Percentiles rank a stretch among this genome's conserved stretches.
These are phyloP conservation scores for Penicillium sp. DNA, from an alignment of 2,329 filamentous ascomycete species.

Conservation along the genomic window DNA sequence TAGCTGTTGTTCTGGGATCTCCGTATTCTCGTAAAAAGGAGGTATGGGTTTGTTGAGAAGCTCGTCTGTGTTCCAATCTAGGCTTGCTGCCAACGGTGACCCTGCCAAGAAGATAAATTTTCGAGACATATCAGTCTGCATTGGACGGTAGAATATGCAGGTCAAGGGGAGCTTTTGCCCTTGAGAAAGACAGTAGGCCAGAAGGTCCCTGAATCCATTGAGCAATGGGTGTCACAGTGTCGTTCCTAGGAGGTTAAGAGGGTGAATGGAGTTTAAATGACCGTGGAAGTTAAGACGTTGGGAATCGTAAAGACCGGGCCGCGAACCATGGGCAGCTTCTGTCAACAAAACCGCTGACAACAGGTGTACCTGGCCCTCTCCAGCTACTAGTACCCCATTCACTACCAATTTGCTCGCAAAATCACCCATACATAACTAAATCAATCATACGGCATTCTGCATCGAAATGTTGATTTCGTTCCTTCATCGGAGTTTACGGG, in stretches of 20 bases:
- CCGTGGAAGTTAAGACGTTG: background rate
- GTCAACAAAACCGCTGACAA: background rate
- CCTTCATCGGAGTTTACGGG: background rate
- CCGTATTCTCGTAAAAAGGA: constrained; percentile 28
- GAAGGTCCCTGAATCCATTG: background rate
- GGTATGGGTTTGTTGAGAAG: constrained; percentile 52
- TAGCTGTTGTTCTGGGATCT: constrained; percentile 4
- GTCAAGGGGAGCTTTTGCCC: background rate
- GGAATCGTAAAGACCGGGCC: background rate
- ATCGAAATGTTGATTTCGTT: background rate
- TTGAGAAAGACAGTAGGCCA: background rate
- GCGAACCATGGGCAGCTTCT: background rate
- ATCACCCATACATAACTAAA: background rate
- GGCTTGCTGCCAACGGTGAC: constrained; percentile 55
- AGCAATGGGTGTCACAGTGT: background rate
- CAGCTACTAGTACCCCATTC: background rate
- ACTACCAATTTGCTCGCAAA: background rate
- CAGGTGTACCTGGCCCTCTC: background rate
- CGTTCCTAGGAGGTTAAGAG: background rate
- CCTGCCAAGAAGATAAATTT: constrained; percentile 57
- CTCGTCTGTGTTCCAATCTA: constrained; percentile 56
- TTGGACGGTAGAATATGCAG: background rate
- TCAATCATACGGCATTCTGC: background rate
- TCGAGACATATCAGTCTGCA: constrained; percentile 26
- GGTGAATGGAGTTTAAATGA: background rate